Evolutionary conservation across 1,284 basidiomycete genomes (phyloP), one percentile per base, ranked within the genome.

Genomic region (Cutaneotrichosporon cavernicola): DNA sequence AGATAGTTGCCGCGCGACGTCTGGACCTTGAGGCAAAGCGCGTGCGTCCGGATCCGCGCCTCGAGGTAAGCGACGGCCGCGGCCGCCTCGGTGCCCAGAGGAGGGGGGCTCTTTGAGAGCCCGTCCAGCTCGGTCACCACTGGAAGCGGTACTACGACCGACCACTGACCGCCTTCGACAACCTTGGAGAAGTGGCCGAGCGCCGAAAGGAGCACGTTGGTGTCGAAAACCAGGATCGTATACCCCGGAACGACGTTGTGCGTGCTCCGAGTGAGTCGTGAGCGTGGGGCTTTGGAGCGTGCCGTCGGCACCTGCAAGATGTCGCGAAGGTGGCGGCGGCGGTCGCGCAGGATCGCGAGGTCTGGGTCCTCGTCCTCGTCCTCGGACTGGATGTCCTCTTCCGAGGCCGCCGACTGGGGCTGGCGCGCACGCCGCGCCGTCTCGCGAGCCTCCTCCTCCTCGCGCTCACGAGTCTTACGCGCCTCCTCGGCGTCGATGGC

Each of bases 1-100:
- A 99, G 84, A 77, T 97, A 98, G 78, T 98, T 99, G 70, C 96
- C 96, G 66, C 89, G 89, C 16, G 90, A 90, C 0, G 97, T 99
- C 80, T 95, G 93, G 11, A 98, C 89, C 81, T 98, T 97, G 80
- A 98, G 86, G 18, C 88, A 89, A 5, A 84, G 82, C 0, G 88
- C 81, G 71, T 92, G 89, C 6, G 88, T 85, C 58, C 89, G 89
- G 65, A 97, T 82, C 68, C 88, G 88, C n/a, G 85, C 82, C 18
- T 86, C 87, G 70, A 97, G 85, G 73, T 92, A 95, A 0, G 83
- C 71, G 60, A 97, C 83, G 0, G 93, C 91, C 16, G 84, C 82
- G 34, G 83, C 81, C 0, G 96, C 94, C 0, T 81, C 76, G 16
- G 69, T 85, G 53, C 89, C 90, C 14, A 95, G 86, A 32, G 77